These are phyloP conservation scores for Alloascoidea africana DNA, from an alignment of 805 yeast genomes.

Conservation along the genomic window DNA sequence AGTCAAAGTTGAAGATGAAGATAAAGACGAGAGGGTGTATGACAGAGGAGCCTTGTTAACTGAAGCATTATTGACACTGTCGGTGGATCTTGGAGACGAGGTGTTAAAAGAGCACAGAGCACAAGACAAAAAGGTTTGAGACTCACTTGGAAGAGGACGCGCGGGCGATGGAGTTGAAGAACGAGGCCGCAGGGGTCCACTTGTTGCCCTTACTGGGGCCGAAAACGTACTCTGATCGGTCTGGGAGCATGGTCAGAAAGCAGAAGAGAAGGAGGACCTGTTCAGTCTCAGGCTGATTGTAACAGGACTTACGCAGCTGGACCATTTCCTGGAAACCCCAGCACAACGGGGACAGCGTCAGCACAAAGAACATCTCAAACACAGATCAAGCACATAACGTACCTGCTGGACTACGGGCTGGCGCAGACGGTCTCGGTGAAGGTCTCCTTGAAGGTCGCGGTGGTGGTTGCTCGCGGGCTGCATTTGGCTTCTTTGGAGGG, in stretches of 20 bases:
- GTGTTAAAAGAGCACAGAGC: background rate
- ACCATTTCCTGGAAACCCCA: conserved; percentile 22
- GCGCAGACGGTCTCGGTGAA: too few relatives aligned
- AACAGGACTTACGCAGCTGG: conserved; percentile 13
- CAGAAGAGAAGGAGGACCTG: conserved; percentile 1
- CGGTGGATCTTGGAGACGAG: too few relatives aligned
- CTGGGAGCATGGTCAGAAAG: conserved; percentile 11
- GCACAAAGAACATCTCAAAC: background rate
- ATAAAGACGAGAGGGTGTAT: background rate
- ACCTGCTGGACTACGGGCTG: background rate
- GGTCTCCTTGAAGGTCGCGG: too few relatives aligned
- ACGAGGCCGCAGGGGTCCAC: background rate
- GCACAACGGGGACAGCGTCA: conserved; percentile 1
- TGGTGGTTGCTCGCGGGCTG: too few relatives aligned
- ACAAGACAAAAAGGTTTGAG: background rate
- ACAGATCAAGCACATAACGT: background rate
- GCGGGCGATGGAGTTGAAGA: background rate
- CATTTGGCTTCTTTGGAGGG: conserved; percentile 2
- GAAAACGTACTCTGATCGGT: background rate
- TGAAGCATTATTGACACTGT: too few relatives aligned
- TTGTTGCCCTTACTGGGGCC: background rate
- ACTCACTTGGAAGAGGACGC: background rate
- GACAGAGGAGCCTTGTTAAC: background rate
- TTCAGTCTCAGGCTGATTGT: background rate
- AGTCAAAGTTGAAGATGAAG: background rate